phyloP scores from a whole-genome alignment of 129 eudicot species.

The Oenanthe sinensis region DNA sequence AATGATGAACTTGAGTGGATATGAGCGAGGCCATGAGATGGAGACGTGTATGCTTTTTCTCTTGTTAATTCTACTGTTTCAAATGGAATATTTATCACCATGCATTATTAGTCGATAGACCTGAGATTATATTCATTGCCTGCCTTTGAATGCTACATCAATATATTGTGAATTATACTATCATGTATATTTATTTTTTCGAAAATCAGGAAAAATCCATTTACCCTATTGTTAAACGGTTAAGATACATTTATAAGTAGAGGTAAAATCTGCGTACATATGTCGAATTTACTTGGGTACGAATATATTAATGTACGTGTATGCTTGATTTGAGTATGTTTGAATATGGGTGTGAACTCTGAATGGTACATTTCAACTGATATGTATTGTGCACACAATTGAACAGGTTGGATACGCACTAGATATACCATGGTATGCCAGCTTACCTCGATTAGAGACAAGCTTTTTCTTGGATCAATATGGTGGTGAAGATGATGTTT shows the following conservation, averaged over 20 bases:
- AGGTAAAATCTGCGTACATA: neutral
- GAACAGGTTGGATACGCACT: constrained; percentile 75
- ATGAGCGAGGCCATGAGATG: neutral
- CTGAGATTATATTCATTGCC: neutral
- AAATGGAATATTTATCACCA: neutral
- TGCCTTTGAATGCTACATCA: neutral
- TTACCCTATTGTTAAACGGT: too few species aligned
- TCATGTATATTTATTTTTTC: neutral
- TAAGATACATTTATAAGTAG: too few species aligned
- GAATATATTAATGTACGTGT: too few species aligned
- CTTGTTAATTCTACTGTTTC: neutral
- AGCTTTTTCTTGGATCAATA: constrained; percentile 77
- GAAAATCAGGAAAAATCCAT: too few species aligned
- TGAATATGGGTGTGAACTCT: neutral
- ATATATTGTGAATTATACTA: neutral
- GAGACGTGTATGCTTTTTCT: neutral
- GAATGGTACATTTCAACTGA: neutral
- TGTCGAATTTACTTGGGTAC: neutral
- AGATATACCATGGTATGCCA: constrained; percentile 83
- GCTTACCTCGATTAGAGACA: constrained; percentile 78
- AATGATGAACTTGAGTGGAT: constrained; percentile 1
- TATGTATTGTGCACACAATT: neutral
- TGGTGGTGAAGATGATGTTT: constrained; percentile 83
- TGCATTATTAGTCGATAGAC: neutral
- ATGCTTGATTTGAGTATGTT: too few species aligned